Evolutionary conservation across 768 basidiomycete species (phyloP).

Genomic region (Gymnopilus dilepis): DNA sequence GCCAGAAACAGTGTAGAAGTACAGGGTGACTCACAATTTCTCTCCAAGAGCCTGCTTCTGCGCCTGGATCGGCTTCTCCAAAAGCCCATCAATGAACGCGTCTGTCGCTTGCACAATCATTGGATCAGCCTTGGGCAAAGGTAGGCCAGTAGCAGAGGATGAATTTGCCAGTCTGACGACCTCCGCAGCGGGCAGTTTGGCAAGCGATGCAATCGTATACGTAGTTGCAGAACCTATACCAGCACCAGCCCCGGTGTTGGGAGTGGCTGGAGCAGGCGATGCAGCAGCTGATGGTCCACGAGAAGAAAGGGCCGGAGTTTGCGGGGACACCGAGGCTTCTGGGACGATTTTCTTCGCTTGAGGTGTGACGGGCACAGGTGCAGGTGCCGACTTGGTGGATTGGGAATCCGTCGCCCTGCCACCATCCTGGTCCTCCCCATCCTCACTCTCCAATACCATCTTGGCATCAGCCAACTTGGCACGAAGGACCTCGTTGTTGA

Average conservation of each 20-base stretch:
- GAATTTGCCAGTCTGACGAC: slow-evolving; percentile 70
- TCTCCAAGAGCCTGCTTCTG: slow-evolving; percentile 86
- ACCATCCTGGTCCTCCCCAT: slow-evolving; percentile 52
- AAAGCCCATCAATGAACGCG: slow-evolving; percentile 68
- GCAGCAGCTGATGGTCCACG: slow-evolving; percentile 74
- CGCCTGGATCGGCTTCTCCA: slow-evolving; percentile 55
- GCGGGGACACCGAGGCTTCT: slow-evolving; percentile 56
- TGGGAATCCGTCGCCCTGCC: slow-evolving; percentile 25
- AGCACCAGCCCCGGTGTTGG: background rate
- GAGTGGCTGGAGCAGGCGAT: slow-evolving; percentile 52
- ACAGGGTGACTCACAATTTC: slow-evolving; percentile 61
- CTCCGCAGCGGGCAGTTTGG: slow-evolving; percentile 75
- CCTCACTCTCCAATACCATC: slow-evolving; percentile 77
- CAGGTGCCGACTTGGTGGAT: slow-evolving; percentile 34
- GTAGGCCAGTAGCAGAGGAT: slow-evolving; percentile 54
- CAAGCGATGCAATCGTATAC: slow-evolving; percentile 73
- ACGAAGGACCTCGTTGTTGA: slow-evolving; percentile 81
- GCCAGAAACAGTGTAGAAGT: slow-evolving; percentile 4
- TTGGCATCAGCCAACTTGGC: slow-evolving; percentile 84
- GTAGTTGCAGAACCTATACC: slow-evolving; percentile 25
- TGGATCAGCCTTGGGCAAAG: slow-evolving; percentile 73
- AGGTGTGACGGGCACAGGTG: slow-evolving; percentile 59
- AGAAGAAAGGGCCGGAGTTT: slow-evolving; percentile 79
- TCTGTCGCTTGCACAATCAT: slow-evolving; percentile 72
- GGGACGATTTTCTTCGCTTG: slow-evolving; percentile 60